These are phyloP conservation scores for Asterophora lycoperdoides DNA, from an alignment of 768 basidiomycete genomes.

Conservation along the genomic window DNA sequence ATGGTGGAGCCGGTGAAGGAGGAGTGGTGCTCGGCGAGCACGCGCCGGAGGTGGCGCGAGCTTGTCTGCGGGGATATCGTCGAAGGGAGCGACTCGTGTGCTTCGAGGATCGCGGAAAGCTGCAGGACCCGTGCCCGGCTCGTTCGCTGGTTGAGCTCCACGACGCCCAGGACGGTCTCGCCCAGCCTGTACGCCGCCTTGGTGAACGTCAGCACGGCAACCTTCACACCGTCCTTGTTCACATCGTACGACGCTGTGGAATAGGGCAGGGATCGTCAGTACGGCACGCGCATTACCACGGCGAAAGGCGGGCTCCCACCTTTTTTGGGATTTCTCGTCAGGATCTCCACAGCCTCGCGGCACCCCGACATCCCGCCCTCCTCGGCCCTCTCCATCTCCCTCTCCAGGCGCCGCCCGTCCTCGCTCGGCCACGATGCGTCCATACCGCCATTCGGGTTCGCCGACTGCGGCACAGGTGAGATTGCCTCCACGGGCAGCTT, in stretches of 20 bases:
- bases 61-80: slow-evolving; percentile 46
- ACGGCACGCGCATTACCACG: neutral
- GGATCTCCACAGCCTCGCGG: slow-evolving; percentile 84
- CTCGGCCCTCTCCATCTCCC: slow-evolving; percentile 29
- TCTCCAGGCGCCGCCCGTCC: slow-evolving; percentile 28
- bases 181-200: slow-evolving; percentile 91
- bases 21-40: slow-evolving; percentile 84
- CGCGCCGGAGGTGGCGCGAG: slow-evolving; percentile 55
- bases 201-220: slow-evolving; percentile 88
- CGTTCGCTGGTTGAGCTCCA: slow-evolving; percentile 77
- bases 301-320: slow-evolving; percentile 39
- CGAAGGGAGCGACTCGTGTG: slow-evolving; percentile 78
- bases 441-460: slow-evolving; percentile 18
- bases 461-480: slow-evolving; percentile 22
- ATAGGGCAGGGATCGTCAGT: slow-evolving; percentile 3
- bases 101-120: slow-evolving; percentile 87
- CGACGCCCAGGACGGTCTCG: slow-evolving; percentile 86
- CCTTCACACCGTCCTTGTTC: slow-evolving; percentile 84
- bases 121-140: slow-evolving; percentile 77
- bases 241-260: slow-evolving; percentile 94
- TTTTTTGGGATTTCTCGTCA: slow-evolving; percentile 88
- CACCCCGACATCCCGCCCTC: slow-evolving; percentile 54
- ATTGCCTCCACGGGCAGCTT: slow-evolving; percentile 24
- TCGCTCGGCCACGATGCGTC: slow-evolving; percentile 22
- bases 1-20: slow-evolving; percentile 68